Evolutionary conservation across 2,329 filamentous ascomycete genomes (phyloP).

Genomic region (Colletotrichum orbiculare): DNA sequence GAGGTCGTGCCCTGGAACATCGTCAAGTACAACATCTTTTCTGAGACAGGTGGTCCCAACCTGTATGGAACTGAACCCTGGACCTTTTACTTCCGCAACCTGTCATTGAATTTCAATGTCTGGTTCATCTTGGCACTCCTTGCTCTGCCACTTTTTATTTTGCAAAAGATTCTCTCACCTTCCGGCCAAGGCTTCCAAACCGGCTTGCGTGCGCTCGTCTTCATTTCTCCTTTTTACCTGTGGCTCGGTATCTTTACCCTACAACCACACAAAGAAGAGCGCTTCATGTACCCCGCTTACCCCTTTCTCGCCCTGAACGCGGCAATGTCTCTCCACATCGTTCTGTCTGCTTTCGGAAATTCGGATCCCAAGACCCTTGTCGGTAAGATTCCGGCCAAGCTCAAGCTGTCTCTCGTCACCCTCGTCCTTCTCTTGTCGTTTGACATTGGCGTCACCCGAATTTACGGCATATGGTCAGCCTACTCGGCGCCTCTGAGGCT

Average conservation of each 20-base stretch:
- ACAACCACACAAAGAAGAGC: slow-evolving; percentile 97
- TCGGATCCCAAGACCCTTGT: slow-evolving; percentile 73
- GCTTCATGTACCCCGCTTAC: slow-evolving; percentile 98
- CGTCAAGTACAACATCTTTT: slow-evolving; percentile 94
- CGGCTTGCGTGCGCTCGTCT: slow-evolving; percentile 79
- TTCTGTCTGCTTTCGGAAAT: slow-evolving; percentile 80
- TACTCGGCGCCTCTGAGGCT: slow-evolving; percentile 84
- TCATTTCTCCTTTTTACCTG: slow-evolving; percentile 89
- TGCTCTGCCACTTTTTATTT: slow-evolving; percentile 78
- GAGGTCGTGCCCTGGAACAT: slow-evolving; percentile 90
- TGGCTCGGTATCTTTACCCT: slow-evolving; percentile 93
- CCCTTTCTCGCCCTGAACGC: slow-evolving; percentile 91
- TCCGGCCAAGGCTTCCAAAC: slow-evolving; percentile 74
- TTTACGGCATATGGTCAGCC: slow-evolving; percentile 80
- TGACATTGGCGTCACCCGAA: slow-evolving; percentile 76
- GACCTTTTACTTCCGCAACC: slow-evolving; percentile 95
- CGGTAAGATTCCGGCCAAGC: slow-evolving; percentile 76
- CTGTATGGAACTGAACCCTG: slow-evolving; percentile 97
- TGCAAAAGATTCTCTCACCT: slow-evolving; percentile 75
- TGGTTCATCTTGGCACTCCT: slow-evolving; percentile 87
- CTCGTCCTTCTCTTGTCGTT: slow-evolving; percentile 71
- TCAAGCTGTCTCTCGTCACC: slow-evolving; percentile 77
- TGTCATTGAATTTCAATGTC: slow-evolving; percentile 93
- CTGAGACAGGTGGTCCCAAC: slow-evolving; percentile 82
- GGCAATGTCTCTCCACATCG: slow-evolving; percentile 83